These are phyloP conservation scores for Trichoderma oligosporum DNA, from an alignment of 2,329 filamentous ascomycete species.

Conservation along the genomic window DNA sequence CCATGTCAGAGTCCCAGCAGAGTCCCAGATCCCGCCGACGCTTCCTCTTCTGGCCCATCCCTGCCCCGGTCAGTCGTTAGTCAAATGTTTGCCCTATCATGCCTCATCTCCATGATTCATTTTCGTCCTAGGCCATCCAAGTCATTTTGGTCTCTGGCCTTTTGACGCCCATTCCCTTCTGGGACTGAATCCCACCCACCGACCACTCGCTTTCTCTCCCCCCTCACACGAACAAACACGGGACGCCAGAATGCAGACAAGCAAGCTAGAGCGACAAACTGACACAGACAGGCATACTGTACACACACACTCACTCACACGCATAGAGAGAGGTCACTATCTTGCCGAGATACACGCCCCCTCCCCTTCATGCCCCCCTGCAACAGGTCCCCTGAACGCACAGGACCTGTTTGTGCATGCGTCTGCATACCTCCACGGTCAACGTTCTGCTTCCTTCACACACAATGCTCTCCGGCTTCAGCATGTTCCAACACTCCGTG, in stretches of 20 bases:
- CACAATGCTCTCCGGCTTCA: conserved; percentile 12
- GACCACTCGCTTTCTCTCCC: neutral
- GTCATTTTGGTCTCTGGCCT: conserved; percentile 7
- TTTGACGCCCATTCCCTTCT: conserved; percentile 16
- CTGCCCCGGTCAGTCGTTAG: conserved; percentile 14
- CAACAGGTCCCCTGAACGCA: conserved; percentile 18
- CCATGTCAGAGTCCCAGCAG: conserved; percentile 9
- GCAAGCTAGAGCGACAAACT: conserved; percentile 3
- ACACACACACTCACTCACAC: neutral
- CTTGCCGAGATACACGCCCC: conserved; percentile 10
- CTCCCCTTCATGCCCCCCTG: conserved; percentile 7
- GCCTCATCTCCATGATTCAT: conserved; percentile 19
- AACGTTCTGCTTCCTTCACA: conserved; percentile 20
- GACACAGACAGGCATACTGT: conserved; percentile 10
- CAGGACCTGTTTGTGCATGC: conserved; percentile 19
- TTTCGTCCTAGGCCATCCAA: neutral
- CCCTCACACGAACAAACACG: conserved; percentile 15
- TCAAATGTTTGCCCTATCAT: conserved; percentile 17
- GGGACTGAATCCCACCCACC: conserved; percentile 18
- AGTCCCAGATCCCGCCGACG: conserved; percentile 17
- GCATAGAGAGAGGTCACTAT: conserved; percentile 5
- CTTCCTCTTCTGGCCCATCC: conserved; percentile 20
- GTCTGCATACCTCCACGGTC: conserved; percentile 16
- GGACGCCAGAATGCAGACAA: conserved; percentile 15
- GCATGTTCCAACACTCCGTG: neutral